Base-by-base conservation (phyloP, 1,284 basidiomycete species). In the Testicularia cyperi region DNA sequence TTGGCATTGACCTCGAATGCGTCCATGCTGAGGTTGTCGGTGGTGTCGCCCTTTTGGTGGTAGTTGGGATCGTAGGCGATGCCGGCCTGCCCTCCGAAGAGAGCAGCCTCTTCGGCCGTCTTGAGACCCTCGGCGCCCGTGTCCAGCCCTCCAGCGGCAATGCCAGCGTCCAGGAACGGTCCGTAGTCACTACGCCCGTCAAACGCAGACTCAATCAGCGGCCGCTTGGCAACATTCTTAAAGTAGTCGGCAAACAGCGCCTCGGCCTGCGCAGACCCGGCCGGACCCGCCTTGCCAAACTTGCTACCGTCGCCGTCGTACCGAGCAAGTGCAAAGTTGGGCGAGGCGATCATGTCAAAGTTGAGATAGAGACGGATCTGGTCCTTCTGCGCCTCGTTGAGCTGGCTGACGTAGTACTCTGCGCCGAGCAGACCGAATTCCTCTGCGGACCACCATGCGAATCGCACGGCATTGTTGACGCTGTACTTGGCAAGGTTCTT, bases 301-400 rank as follows among this genome's bases (percentile, higher is more conserved):
- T 35, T 47, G 39, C 43, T 43, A 9, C 55, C 55, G 36, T 47
- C 44, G 12, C 55, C 55, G 28, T 58, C 55, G 47, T 58, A 44
- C 3, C 52, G 44, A 33, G 39, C 35, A 33, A 47, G 43, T n/a
- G 47, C 33, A 32, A 52, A 58, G 48, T 58, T 58, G 36, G 55
- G 55, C 24, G 44, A 47, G 21, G 55, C 55, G 37, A 58, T 49
- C 55, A 58, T 58, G 44, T 58, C 55, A 30, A 58, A 58, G 48
- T 58, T 58, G 44, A 49, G 35, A 27, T 58, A 51, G 21, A 52
- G 15, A 5, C 55, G 47, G 20, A 58, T 58, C 39, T 52, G 47
- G 16, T 52, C 47, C 36, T 49, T 45, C 32, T 38, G 28, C 18
- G 19, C 22, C 32, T 43, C 40, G 20, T 22, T 35, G 19, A 58